Evolutionary conservation across 208 protist species (phyloP).

Genomic region (Leishmania amazonensis): DNA sequence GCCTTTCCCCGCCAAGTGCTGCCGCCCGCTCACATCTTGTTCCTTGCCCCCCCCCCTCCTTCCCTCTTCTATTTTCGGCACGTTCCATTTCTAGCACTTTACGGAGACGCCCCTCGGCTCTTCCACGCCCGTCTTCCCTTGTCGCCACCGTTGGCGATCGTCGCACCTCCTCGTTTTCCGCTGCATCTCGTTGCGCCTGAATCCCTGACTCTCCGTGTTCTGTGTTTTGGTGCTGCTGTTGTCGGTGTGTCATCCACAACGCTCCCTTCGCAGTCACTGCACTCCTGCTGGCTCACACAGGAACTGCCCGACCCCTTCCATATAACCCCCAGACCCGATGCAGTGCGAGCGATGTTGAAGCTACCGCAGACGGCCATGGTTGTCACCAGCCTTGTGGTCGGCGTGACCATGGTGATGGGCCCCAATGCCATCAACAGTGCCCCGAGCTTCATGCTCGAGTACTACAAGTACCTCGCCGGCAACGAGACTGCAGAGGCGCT

Average conservation of each 20-base stretch:
- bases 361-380: conserved; percentile 50
- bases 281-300: neutral
- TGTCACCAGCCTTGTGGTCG: conserved; percentile 74
- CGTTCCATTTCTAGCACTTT: neutral
- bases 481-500: conserved; percentile 34
- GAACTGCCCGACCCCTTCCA: neutral
- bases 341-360: conserved; percentile 9
- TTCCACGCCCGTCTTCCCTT: neutral
- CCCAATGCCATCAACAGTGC: conserved; percentile 88
- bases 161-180: neutral
- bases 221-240: neutral
- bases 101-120: neutral
- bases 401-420: conserved; percentile 89
- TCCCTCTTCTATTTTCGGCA: neutral
- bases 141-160: neutral
- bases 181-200: neutral
- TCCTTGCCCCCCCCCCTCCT: neutral
- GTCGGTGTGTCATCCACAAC: neutral
- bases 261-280: neutral
- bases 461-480: conserved; percentile 73
- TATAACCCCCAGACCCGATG: neutral
- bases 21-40: neutral
- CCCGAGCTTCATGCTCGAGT: conserved; percentile 85
- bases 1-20: neutral
- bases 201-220: neutral